These are phyloP conservation scores for Zymoseptoria brevis DNA, from an alignment of 2,329 filamentous ascomycete species.

Conservation along the genomic window DNA sequence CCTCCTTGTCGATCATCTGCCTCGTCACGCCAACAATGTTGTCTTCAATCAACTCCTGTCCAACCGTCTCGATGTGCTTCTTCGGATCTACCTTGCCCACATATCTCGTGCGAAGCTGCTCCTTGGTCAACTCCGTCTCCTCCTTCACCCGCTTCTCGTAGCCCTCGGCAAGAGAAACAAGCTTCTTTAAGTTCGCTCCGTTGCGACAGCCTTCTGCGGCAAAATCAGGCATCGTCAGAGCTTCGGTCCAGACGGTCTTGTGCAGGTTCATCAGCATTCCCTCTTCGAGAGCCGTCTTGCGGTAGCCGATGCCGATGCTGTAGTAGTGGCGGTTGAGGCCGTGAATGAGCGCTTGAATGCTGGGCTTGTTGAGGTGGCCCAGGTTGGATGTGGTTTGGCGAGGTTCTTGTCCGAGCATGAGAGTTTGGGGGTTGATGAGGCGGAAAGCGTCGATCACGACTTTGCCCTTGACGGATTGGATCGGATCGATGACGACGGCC, in stretches of 20 bases:
- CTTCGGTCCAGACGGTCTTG: slow-evolving; percentile 99
- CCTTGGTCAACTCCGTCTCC: slow-evolving; percentile 93
- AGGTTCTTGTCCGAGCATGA: slow-evolving; percentile 97
- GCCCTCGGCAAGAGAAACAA: slow-evolving; percentile 84
- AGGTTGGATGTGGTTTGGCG: slow-evolving; percentile 96
- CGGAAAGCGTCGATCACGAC: slow-evolving; percentile 99
- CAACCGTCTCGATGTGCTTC: slow-evolving; percentile 97
- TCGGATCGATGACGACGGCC: slow-evolving; percentile 94
- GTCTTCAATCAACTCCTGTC: slow-evolving; percentile 95
- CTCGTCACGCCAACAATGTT: slow-evolving; percentile 97
- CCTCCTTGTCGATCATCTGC: slow-evolving; percentile 99
- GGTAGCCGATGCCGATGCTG: slow-evolving; percentile 96
- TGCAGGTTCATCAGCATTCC: slow-evolving; percentile 99
- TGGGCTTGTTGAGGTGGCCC: slow-evolving; percentile 96
- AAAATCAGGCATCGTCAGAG: slow-evolving; percentile 95
- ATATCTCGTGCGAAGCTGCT: slow-evolving; percentile 97
- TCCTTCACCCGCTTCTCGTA: slow-evolving; percentile 99
- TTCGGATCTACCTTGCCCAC: slow-evolving; percentile 98
- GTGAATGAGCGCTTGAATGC: slow-evolving; percentile 98
- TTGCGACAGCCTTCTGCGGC: slow-evolving; percentile 74
- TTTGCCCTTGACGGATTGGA: slow-evolving; percentile 98
- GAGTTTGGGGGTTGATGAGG: slow-evolving; percentile 91
- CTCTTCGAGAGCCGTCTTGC: slow-evolving; percentile 91
- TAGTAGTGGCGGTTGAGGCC: slow-evolving; percentile 98
- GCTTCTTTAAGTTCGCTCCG: slow-evolving; percentile 76